Base-by-base conservation (phyloP, 2,329 filamentous ascomycete genomes). In the Eutypa lata region DNA sequence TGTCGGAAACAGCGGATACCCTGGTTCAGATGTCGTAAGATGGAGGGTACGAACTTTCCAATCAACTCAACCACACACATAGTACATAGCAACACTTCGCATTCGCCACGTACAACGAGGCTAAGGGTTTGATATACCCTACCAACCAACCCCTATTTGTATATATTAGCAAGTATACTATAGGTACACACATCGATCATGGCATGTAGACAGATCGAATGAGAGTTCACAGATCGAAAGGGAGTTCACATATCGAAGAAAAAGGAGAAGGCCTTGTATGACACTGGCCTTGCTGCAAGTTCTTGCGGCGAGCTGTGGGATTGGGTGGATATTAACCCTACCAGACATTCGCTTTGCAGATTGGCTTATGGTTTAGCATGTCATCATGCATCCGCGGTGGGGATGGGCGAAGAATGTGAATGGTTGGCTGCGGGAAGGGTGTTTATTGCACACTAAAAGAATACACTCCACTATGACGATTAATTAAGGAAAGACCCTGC, bases 401-500 rank as follows among this genome's bases (percentile, higher is more conserved):
- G 57, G 47, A 49, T 40, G 45, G 18, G 54, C 46, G 50, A 57
- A 54, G 42, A 44, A 50, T 56, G 43, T 38, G 47, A 51, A 53
- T 47, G 50, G 43, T 33, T 42, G 38, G 47, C 7, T 16, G 44
- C 8, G n/a, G 16, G 13, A 37, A 14, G 13, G 33, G 31, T 45
- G 6, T 26, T 44, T 35, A 56, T 46, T 33, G 42, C 45, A 38
- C 24, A 19, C 45, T n/a, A n/a, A n/a, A n/a, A n/a, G n/a, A n/a
- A n/a, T n/a, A n/a, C n/a, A n/a, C n/a, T n/a, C n/a, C n/a, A n/a
- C n/a, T n/a, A n/a, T n/a, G n/a, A n/a, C n/a, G 21, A 44, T 26
- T 52, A 53, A 54, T 57, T 56, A 1, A 43, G 61, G 62, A 57
- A 68, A 63, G 65, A 66, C 66, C 66, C 66, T 68, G 65, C 61